These are phyloP conservation scores for Xylaria intraflava DNA, from an alignment of 495 filamentous ascomycete species.

Conservation along the genomic window DNA sequence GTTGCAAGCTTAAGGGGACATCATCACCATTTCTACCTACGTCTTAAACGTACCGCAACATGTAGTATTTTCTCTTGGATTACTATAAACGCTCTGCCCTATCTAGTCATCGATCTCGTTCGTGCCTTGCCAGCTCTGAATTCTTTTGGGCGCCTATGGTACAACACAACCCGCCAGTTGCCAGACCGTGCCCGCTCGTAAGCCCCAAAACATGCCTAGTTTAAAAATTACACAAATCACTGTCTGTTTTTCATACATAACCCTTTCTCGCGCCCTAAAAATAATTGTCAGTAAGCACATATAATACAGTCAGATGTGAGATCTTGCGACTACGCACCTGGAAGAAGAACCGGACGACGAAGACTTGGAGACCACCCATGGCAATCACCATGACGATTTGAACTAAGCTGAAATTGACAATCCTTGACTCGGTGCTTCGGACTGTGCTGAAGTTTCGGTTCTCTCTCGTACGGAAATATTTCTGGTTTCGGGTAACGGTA, in stretches of 20 bases:
- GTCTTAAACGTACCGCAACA: too few species aligned
- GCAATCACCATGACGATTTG: slow-evolving; percentile 87
- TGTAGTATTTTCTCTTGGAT: neutral
- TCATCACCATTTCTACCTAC: neutral
- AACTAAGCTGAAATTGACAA: slow-evolving; percentile 95
- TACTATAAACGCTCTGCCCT: neutral
- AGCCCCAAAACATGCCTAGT: slow-evolving; percentile 19
- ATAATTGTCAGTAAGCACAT: slow-evolving; percentile 12
- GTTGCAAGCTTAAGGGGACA: neutral
- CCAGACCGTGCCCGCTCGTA: slow-evolving; percentile 16
- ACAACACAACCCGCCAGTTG: slow-evolving; percentile 14
- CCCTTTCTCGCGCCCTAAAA: slow-evolving; percentile 50
- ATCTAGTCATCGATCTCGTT: slow-evolving; percentile 2
- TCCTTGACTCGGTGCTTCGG: slow-evolving; percentile 85
- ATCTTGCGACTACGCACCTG: slow-evolving; percentile 49
- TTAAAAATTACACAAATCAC: slow-evolving; percentile 10
- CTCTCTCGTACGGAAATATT: slow-evolving; percentile 98
- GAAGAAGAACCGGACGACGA: slow-evolving; percentile 98
- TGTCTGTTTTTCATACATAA: slow-evolving; percentile 42
- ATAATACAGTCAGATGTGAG: neutral
- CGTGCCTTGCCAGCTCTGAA: neutral
- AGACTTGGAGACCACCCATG: slow-evolving; percentile 96
- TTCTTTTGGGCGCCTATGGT: slow-evolving; percentile 20
- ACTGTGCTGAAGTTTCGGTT: slow-evolving; percentile 99
- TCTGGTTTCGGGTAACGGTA: slow-evolving; percentile 96